These are phyloP conservation scores for Vitis cinerea DNA, from an alignment of 164 flowering plant species.

Conservation along the genomic window DNA sequence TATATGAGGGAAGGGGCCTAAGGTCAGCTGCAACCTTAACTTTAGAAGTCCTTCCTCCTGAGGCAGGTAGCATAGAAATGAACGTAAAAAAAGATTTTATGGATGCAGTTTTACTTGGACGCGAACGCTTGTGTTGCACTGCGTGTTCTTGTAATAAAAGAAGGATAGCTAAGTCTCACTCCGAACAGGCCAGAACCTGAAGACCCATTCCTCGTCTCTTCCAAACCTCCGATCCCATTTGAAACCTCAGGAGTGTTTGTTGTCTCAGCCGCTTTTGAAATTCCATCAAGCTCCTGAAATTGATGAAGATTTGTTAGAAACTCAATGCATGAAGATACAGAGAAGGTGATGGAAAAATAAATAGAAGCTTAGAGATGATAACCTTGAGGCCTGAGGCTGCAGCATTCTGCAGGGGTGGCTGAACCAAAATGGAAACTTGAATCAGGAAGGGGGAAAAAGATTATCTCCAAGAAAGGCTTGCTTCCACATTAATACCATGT, in stretches of 20 bases:
- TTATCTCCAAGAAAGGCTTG: no score
- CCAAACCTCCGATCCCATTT: slow-evolving; percentile 18
- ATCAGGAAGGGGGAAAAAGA: neutral
- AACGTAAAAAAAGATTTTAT: neutral
- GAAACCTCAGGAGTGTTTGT: slow-evolving; percentile 24
- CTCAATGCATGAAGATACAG: neutral
- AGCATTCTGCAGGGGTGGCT: slow-evolving; percentile 20
- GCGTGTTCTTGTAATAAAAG: slow-evolving; percentile 42
- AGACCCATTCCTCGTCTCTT: slow-evolving; percentile 25
- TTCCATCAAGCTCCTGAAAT: slow-evolving; percentile 34
- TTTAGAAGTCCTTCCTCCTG: no score
- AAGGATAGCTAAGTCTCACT: slow-evolving; percentile 22
- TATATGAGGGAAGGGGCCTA: no score
- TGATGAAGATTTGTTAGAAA: neutral
- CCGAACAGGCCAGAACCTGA: slow-evolving; percentile 37
- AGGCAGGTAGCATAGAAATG: neutral
- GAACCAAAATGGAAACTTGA: slow-evolving; percentile 17
- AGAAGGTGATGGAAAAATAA: neutral
- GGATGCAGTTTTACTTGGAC: slow-evolving; percentile 22
- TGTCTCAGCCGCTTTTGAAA: slow-evolving; percentile 20
- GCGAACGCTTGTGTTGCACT: slow-evolving; percentile 32
- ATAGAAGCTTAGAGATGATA: neutral
- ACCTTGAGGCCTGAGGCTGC: slow-evolving; percentile 43
- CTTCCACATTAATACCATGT: no score
- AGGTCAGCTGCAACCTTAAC: no score